Evolutionary conservation across 73 alveolate species (phyloP).

Genomic region (Effrenium voratum): DNA sequence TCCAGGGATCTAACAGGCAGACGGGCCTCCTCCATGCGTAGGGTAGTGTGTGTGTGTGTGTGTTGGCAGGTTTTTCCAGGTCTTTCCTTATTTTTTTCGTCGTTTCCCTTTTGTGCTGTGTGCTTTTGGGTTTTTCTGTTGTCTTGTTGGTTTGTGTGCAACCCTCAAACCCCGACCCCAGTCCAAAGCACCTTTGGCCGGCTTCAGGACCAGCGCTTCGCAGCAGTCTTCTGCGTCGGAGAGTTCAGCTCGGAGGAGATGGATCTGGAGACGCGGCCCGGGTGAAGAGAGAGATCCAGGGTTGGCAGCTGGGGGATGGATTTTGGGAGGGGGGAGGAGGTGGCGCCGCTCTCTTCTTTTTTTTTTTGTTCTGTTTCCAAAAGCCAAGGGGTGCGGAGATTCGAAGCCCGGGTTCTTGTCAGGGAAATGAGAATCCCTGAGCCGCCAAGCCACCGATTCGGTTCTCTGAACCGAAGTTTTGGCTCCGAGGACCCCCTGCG

Average conservation of each 20-base stretch:
- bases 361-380: no score
- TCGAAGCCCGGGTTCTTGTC: background rate
- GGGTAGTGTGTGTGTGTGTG: no score
- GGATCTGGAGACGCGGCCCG: constrained; percentile 31
- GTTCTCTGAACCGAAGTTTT: background rate
- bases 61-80: no score
- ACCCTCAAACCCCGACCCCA: no score
- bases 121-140: background rate
- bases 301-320: no score
- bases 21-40: no score
- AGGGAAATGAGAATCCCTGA: background rate
- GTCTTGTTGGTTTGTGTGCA: background rate
- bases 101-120: background rate
- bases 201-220: constrained; percentile 64
- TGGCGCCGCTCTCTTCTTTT: no score
- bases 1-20: no score
- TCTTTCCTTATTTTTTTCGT: background rate
- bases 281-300: no score
- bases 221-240: constrained; percentile 91
- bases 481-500: constrained; percentile 46
- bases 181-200: no score
- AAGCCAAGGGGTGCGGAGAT: background rate
- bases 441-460: background rate
- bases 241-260: constrained; percentile 91
- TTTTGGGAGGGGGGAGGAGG: background rate